Base-by-base conservation (phyloP, 2,329 filamentous ascomycete species). In the Malbranchea cinnamomea region DNA sequence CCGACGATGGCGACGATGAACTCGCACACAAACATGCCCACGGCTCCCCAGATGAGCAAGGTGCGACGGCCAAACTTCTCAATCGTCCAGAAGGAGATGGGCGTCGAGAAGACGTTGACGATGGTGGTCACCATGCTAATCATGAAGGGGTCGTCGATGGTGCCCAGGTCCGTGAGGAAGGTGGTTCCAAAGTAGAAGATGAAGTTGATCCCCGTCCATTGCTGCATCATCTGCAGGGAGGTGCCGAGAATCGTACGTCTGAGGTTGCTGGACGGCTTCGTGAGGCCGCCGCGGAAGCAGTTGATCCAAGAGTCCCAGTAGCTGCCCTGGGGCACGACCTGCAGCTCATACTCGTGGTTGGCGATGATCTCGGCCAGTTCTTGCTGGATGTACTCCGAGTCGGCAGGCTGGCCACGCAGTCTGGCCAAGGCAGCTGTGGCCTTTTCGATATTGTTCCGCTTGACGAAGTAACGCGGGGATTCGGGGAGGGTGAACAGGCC, bases 151-250 rank as follows among this genome's bases (percentile, higher is more conserved):
- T 92, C 77, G 37, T 51, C 43, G 46, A 91, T 82, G 45, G 78
- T 78, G 42, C 77, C 77, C 17, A 78, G 75, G 14, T 74, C 73
- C 57, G 78, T 59, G 61, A 92, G 79, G 72, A 92, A 91, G 36
- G 78, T 72, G 19, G 80, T 84, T 20, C 79, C 82, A 62, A 76
- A 82, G 62, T 82, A 41, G 65, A 85, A 89, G 65, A 89, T 81
- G 59, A 87, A 91, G 68, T 92, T 92, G 59, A 92, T 78, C 64
- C 83, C 81, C 15, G 80, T 85, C 71, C 70, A 41, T 57, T 80
- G 76, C 57, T 81, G 77, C 74, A 81, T 80, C 76, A 81, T 81
- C 63, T 82, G 77, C 19, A 81, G 63, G 15, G 74, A 75, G 25
- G 71, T 78, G 45, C 77, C 77, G 25, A 82, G 64, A 35, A 81